Conservation (phyloP, 306 rosid genomes). For the Urtica urens region DNA sequence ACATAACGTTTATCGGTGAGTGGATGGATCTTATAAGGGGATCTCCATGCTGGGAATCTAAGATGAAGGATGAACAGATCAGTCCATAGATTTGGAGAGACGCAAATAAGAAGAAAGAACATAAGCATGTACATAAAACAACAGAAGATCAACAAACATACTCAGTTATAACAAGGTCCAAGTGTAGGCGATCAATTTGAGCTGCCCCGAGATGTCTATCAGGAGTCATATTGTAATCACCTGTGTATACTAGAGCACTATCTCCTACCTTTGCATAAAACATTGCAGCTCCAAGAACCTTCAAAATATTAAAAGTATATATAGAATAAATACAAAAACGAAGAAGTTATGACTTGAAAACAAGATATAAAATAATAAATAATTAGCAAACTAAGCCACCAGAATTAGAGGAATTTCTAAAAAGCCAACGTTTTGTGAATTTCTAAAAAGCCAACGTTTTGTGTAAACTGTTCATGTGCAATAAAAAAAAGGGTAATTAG, state of each 20-base stretch:
- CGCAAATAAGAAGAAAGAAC: background rate
- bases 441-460: too few relatives aligned
- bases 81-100: background rate
- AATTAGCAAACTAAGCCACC: background rate
- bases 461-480: too few relatives aligned
- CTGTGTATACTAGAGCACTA: slow-evolving; percentile 74
- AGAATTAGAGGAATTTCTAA: too few relatives aligned
- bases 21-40: too few relatives aligned
- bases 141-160: slow-evolving; percentile 18
- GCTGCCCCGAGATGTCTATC: slow-evolving; percentile 98
- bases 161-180: slow-evolving; percentile 95
- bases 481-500: too few relatives aligned
- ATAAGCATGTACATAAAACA: slow-evolving; percentile 1
- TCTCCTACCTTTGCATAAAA: slow-evolving; percentile 94
- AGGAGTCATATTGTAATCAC: slow-evolving; percentile 96
- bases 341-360: background rate
- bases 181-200: slow-evolving; percentile 72
- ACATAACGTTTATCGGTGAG: too few relatives aligned
- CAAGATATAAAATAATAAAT: background rate
- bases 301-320: slow-evolving; percentile 17
- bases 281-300: slow-evolving; percentile 99
- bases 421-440: too few relatives aligned
- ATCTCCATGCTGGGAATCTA: too few relatives aligned
- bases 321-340: too few relatives aligned
- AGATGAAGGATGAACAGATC: background rate